Base-by-base conservation (phyloP, 371 early-diverging fungal genomes). In the Zopfochytrium polystomum region DNA sequence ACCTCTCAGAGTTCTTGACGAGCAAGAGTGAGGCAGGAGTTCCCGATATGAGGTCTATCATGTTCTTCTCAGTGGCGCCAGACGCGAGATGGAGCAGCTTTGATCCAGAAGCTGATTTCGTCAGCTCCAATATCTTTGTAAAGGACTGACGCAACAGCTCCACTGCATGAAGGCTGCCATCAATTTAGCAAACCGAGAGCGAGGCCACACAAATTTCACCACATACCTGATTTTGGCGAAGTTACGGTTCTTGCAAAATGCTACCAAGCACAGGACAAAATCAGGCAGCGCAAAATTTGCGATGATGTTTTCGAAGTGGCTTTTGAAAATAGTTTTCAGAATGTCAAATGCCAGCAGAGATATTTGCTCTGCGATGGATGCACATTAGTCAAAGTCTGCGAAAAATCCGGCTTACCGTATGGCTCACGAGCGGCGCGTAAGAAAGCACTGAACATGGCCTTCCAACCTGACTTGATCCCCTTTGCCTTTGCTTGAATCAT, bases 391-490 rank as follows among this genome's bases (percentile, higher is more conserved):
- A 25, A 35, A 2, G 32, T 58, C 22, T 38, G 26, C 13, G 33
- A 22, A 7, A 11, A 44, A 25, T 7, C 27, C 31, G 13, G 38
- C 60, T 11, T 62, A 80, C 88, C 80, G 34, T 86, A 78, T 11
- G 79, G 59, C 57, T 93, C 95, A 44, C 84, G 75, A 0, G 91
- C 90, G 26, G 92, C 91, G 7, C 80, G 81, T 1, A 86, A 78
- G 64, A 91, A 85, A 0, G 89, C 91, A n/a, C 85, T 81, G 42
- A 91, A 77, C 75, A 94, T 84, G 0, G 93, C 86, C 70, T 90
- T 91, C 94, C 94, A 94, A 1, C 95, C 96, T 22, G 89, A 88
- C 82, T 71, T 92, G 79, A 73, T 81, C 73, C 60, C 60, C 48
- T 71, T 75, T 9, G 32, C 83, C 74, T 80, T 83, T 0, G 92